Base-by-base conservation (phyloP, 768 basidiomycete genomes). In the Phaeotremella skinneri region DNA sequence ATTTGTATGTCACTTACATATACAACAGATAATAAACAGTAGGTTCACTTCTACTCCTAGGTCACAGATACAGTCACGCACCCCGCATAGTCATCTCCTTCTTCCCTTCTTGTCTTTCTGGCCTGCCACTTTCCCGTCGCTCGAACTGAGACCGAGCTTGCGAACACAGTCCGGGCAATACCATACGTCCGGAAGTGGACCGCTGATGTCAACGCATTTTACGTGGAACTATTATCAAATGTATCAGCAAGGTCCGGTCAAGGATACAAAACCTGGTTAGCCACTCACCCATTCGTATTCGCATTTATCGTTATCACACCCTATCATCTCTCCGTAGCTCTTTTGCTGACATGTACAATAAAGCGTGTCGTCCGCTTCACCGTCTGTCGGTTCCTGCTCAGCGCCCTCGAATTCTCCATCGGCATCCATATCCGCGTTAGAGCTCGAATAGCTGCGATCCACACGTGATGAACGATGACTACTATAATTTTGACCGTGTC, bases 271-370 rank as follows among this genome's bases (percentile, higher is more conserved):
- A 29, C 30, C 29, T 47, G 27, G 29, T 16, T 54, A 55, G 47
- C 66, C 5, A 86, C 89, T 73, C 66, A 93, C 91, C 91, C 91
- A 96, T 87, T 93, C 91, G 58, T 81, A 81, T 67, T 86, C 85
- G 78, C 91, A 94, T 45, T 82, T 81, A 17, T 80, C 79, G 68
- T 86, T 89, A 75, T 96, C 91, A 75, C 91, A 96, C 23, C 86
- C 91, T 67, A 96, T 89, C 91, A 96, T 94, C 79, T 92, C 88
- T 34, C 92, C 92, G 67, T 87, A 92, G 70, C 89, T 91, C 59
- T 85, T 82, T 17, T 87, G 81, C 64, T 89, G 82, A 76, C 92
- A 97, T 80, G 86, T 82, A 78, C 92, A 97, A 72, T 97, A 94
- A 14, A 82, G 82, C 67, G 81, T 83, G 52, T 82, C 85, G 69